phyloP scores from a whole-genome alignment of 1,284 basidiomycete genomes.

The Puccinia hordei region DNA sequence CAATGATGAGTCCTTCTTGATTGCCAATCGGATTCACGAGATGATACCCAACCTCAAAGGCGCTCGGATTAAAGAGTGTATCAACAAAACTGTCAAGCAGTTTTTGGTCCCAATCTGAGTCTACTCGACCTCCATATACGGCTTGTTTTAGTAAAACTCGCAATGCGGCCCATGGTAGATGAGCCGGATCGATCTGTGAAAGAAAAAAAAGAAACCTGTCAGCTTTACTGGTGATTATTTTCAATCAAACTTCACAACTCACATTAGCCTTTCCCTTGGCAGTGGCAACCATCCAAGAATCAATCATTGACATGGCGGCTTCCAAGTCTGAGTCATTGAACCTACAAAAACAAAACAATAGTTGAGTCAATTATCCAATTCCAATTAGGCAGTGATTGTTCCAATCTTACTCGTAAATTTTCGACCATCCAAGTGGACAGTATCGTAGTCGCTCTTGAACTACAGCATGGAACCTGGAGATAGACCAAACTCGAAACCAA shows the following conservation, averaged over 20 bases:
- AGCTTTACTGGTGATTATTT: neutral
- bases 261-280: conserved; percentile 86
- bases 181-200: conserved; percentile 68
- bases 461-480: conserved; percentile 76
- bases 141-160: conserved; percentile 88
- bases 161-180: conserved; percentile 89
- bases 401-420: conserved; percentile 71
- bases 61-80: conserved; percentile 76
- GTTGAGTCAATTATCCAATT: neutral
- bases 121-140: conserved; percentile 84
- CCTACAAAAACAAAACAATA: neutral
- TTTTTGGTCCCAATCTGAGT: conserved; percentile 89
- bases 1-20: conserved; percentile 68
- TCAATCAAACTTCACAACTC: neutral
- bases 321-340: conserved; percentile 97
- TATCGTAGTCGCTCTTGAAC: conserved; percentile 94
- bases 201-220: neutral
- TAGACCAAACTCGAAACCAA: neutral
- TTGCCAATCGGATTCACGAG: conserved; percentile 69
- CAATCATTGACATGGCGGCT: conserved; percentile 87
- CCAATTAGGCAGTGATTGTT: neutral
- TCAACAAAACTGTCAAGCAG: conserved; percentile 90
- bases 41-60: conserved; percentile 88
- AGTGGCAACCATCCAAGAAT: conserved; percentile 76
- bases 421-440: conserved; percentile 90